A percentile compares a stretch with the other conserved stretches of the same genome.
These are phyloP conservation scores for Crinitomyces ghanaensis DNA, from an alignment of 805 yeast genomes.

Conservation along the genomic window DNA sequence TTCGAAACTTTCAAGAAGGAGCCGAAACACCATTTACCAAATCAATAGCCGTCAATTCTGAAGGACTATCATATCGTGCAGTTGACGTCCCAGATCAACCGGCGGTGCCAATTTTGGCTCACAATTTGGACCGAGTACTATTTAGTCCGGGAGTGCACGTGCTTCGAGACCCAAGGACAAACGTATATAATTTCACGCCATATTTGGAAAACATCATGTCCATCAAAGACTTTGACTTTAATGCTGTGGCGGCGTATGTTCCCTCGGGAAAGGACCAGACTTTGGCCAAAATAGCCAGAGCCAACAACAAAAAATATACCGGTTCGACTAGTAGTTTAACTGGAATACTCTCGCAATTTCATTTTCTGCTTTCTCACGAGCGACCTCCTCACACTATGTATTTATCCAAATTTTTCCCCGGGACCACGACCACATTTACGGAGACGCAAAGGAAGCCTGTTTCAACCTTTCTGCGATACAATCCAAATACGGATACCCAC, in stretches of 20 bases:
- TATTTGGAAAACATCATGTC: slow-evolving; percentile 47
- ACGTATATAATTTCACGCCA: slow-evolving; percentile 58
- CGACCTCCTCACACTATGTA: slow-evolving; percentile 38
- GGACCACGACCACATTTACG: slow-evolving; percentile 27
- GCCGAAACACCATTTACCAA: not conserved
- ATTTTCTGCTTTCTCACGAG: slow-evolving; percentile 52
- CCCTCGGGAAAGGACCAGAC: slow-evolving; percentile 55
- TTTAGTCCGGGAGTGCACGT: slow-evolving; percentile 76
- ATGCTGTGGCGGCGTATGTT: slow-evolving; percentile 43
- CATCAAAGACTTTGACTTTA: slow-evolving; percentile 55
- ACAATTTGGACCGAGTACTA: slow-evolving; percentile 57
- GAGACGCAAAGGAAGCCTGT: slow-evolving; percentile 41
- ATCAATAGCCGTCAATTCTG: slow-evolving; percentile 4
- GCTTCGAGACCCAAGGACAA: slow-evolving; percentile 65
- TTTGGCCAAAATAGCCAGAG: slow-evolving; percentile 38
- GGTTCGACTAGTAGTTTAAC: slow-evolving; percentile 92
- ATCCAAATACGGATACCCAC: slow-evolving; percentile 32
- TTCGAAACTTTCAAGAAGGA: slow-evolving; percentile 1
- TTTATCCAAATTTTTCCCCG: slow-evolving; percentile 33
- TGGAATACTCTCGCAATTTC: slow-evolving; percentile 58
- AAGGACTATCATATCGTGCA: slow-evolving; percentile 8
- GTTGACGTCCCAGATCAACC: slow-evolving; percentile 18
- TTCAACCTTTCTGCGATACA: slow-evolving; percentile 42
- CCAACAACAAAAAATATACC: slow-evolving; percentile 32
- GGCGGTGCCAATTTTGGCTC: slow-evolving; percentile 46